phyloP scores from a whole-genome alignment of 2,329 filamentous ascomycete species.

The Penicillium sp. region DNA sequence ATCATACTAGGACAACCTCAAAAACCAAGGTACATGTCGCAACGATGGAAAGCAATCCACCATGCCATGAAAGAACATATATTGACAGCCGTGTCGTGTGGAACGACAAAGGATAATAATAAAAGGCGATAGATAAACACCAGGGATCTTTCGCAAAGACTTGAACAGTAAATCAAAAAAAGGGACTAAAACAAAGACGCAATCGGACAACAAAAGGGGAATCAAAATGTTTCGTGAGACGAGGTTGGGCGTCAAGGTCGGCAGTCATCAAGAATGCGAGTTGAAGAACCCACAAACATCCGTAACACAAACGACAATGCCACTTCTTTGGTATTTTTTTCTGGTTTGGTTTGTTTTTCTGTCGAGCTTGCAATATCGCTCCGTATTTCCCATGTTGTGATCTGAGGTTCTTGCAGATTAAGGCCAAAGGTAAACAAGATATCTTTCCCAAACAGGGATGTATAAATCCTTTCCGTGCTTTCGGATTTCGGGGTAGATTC shows the following conservation, averaged over 20 bases:
- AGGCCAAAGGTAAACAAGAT: conserved; percentile 1
- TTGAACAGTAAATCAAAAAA: conserved; percentile 14
- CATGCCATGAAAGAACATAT: conserved; percentile 19
- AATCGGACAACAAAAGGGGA: conserved; percentile 39
- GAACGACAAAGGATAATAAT: conserved; percentile 19
- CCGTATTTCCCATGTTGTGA: neutral
- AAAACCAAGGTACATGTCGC: neutral
- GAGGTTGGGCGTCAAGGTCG: conserved; percentile 37
- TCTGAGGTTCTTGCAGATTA: conserved; percentile 6
- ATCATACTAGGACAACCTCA: neutral
- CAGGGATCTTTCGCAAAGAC: conserved; percentile 29
- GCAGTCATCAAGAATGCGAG: conserved; percentile 32
- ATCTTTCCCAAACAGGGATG: neutral
- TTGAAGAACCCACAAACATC: conserved; percentile 25
- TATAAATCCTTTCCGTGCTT: neutral
- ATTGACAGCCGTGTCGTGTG: conserved; percentile 33
- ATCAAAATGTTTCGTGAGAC: conserved; percentile 42
- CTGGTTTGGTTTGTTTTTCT: conserved; percentile 13
- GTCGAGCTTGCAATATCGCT: conserved; percentile 15
- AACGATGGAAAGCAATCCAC: conserved; percentile 8
- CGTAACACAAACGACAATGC: conserved; percentile 22
- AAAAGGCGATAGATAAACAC: conserved; percentile 21
- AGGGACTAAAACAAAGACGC: conserved; percentile 15
- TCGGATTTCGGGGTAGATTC: neutral
- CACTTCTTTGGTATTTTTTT: conserved; percentile 18